A percentile compares a stretch with the other conserved stretches of the same genome.
These are phyloP conservation scores for Colletotrichum shisoi DNA, from an alignment of 2,329 filamentous ascomycete species.

Conservation along the genomic window DNA sequence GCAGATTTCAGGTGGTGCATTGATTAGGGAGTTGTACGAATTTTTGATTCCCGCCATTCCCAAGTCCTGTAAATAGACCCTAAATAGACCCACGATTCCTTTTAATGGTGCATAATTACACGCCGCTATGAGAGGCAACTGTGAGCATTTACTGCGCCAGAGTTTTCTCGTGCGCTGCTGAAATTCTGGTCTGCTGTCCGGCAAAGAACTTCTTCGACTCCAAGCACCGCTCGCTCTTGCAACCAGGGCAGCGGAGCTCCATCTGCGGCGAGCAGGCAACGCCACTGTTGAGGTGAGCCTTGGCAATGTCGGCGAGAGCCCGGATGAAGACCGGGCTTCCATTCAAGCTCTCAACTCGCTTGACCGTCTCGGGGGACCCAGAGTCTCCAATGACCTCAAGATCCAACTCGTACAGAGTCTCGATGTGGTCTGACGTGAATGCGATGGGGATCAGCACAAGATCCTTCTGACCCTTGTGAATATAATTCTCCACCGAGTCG, in stretches of 20 bases:
- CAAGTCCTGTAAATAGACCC: constrained; percentile 13
- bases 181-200: constrained; percentile 43
- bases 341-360: constrained; percentile 90
- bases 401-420: constrained; percentile 94
- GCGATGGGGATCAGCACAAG: constrained; percentile 92
- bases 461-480: constrained; percentile 90
- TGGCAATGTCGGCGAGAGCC: constrained; percentile 86
- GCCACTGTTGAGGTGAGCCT: constrained; percentile 76
- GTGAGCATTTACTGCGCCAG: constrained; percentile 14
- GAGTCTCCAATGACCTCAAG: constrained; percentile 92
- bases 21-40: neutral
- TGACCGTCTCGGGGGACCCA: constrained; percentile 78
- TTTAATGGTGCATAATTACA: constrained; percentile 33
- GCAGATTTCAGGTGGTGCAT: neutral
- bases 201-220: constrained; percentile 77
- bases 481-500: constrained; percentile 85
- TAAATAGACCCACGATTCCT: constrained; percentile 23
- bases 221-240: constrained; percentile 85
- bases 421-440: constrained; percentile 98
- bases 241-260: constrained; percentile 89
- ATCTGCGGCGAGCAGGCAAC: constrained; percentile 79
- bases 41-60: constrained; percentile 13
- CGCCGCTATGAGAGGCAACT: neutral
- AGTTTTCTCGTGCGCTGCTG: constrained; percentile 17
- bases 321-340: constrained; percentile 89